phyloP scores from a whole-genome alignment of 768 basidiomycete species.

The Boletus sp. region DNA sequence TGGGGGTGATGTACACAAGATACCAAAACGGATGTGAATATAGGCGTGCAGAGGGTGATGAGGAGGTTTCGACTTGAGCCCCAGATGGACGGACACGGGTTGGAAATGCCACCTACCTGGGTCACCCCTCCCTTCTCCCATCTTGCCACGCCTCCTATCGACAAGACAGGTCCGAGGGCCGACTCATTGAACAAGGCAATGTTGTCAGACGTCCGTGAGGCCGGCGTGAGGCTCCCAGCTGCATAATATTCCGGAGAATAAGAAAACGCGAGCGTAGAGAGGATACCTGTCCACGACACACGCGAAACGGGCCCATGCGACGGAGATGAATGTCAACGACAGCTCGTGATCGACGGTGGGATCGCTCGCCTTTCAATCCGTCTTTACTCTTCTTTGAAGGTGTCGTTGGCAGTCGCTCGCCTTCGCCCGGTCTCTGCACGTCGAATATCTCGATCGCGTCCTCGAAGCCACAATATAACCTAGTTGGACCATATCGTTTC shows the following conservation, averaged over 20 bases:
- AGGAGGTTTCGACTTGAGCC: neutral
- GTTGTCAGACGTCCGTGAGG: constrained; percentile 43
- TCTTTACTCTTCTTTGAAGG: constrained; percentile 75
- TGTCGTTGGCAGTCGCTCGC: constrained; percentile 64
- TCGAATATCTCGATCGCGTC: constrained; percentile 86
- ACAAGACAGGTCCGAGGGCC: constrained; percentile 53
- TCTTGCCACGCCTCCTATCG: constrained; percentile 53
- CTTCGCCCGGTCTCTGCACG: constrained; percentile 67
- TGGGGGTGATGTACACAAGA: constrained; percentile 22
- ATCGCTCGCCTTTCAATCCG: constrained; percentile 78
- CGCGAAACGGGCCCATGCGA: neutral
- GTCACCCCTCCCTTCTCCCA: constrained; percentile 38
- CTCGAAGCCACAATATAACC: constrained; percentile 86
- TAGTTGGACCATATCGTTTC: neutral
- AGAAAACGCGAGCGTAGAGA: constrained; percentile 80
- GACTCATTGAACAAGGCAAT: constrained; percentile 67
- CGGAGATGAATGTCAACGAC: neutral
- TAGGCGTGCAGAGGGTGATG: neutral
- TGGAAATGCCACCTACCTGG: constrained; percentile 39
- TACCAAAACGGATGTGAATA: neutral
- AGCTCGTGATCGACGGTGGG: neutral
- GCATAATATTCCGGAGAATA: constrained; percentile 67
- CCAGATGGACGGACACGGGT: neutral
- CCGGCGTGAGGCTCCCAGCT: constrained; percentile 67
- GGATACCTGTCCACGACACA: constrained; percentile 57